Base-by-base conservation (phyloP, 257 asterid species). In the Catharanthus roseus region DNA sequence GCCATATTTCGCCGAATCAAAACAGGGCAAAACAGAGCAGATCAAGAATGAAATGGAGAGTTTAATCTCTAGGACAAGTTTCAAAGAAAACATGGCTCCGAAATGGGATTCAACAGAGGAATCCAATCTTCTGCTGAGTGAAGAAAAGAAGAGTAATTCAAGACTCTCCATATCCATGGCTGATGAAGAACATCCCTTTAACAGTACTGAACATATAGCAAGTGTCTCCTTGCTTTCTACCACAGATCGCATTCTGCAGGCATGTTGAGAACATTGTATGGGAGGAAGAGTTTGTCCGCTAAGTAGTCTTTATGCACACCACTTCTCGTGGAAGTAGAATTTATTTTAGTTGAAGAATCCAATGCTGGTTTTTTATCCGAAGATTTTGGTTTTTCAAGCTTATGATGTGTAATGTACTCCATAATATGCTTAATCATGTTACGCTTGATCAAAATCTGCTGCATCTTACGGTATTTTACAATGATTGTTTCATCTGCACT, bases 181-280 rank as follows among this genome's bases (percentile, higher is more conserved):
- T 33, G 84, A 68, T 42, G 82, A 79, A 50, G 82, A 81, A 73
- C 92, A 86, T 47, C 97, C 97, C 31, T 86, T 89, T 18, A 83
- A 67, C 53, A 82, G 78, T 34, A 68, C 75, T 5, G 85, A 84
- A 51, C 67, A 74, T 53, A 69, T 56, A 39, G 70, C 83, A 0
- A 74, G 74, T 23, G 64, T 75, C 31, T 90, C 96, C 34, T 61
- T 90, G 77, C 88, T 90, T 68, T 83, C 84, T 28, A 47, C 81
- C 53, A 64, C 83, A 69, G 89, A 82, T 67, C 73, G 65, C 21
- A 76, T 67, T 38, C 72, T 76, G 56, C 74, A 72, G 70, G 81
- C 78, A 33, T 80, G 85, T 61, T 78, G 85, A 82, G 42, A 38
- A 47, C 38, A 41, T 45, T 60, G 10, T 21, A 6, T 10, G n/a